These are phyloP conservation scores for Acacia concinna DNA, from an alignment of 331 rosid genomes.

Conservation along the genomic window DNA sequence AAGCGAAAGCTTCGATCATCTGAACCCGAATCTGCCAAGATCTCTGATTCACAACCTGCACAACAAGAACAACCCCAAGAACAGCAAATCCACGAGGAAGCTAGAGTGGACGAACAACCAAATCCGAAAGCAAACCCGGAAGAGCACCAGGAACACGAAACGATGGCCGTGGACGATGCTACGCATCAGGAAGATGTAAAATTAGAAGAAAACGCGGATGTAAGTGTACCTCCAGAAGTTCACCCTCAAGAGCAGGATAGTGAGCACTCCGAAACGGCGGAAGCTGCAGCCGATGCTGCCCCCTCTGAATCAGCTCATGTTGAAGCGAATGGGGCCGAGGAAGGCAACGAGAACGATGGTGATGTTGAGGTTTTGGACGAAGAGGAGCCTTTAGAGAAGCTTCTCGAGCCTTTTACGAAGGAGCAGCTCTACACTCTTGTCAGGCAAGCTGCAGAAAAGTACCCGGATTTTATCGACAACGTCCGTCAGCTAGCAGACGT, in stretches of 20 bases:
- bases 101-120: constrained; percentile 7
- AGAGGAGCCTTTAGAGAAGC: constrained; percentile 40
- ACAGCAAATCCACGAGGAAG: constrained; percentile 16
- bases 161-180: constrained; percentile 34
- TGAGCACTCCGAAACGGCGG: constrained; percentile 6
- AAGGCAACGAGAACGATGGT: constrained; percentile 23
- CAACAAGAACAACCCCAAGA: constrained; percentile 8
- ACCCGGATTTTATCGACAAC: constrained; percentile 33
- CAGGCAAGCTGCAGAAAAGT: constrained; percentile 38
- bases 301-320: constrained; percentile 16
- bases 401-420: constrained; percentile 46
- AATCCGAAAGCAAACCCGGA: constrained; percentile 17
- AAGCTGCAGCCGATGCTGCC: not conserved
- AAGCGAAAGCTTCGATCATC: constrained; percentile 49
- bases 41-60: constrained; percentile 17
- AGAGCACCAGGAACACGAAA: constrained; percentile 9
- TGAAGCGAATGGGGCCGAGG: constrained; percentile 21
- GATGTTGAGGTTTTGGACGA: constrained; percentile 35
- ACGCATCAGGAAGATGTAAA: constrained; percentile 3
- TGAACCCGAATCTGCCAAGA: constrained; percentile 32
- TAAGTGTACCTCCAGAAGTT: not conserved
- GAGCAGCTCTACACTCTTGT: constrained; percentile 43
- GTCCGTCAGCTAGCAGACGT: constrained; percentile 40
- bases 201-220: not conserved
- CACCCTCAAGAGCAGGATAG: constrained; percentile 7